Evolutionary conservation across 1,139 yeast genomes (phyloP).

Genomic region (Wickerhamiella pararugosa): DNA sequence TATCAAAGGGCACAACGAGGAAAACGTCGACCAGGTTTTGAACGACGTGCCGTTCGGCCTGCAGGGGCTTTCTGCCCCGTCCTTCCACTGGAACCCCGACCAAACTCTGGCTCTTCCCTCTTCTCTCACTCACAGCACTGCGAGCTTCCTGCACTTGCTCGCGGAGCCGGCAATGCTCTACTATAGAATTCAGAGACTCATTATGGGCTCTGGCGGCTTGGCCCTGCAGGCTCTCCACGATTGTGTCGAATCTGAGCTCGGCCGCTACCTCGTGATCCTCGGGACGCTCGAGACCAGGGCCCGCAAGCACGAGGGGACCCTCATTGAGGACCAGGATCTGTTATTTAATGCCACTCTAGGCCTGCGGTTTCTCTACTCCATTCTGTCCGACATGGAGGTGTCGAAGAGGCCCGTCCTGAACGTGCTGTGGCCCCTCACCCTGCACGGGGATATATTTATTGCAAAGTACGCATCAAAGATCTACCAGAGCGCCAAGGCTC

Average conservation of each 20-base stretch:
- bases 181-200: conserved; percentile 29
- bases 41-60: conserved; percentile 47
- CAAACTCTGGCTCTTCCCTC: conserved; percentile 33
- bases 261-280: conserved; percentile 39
- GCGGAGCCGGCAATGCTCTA: conserved; percentile 65
- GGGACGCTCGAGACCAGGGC: conserved; percentile 35
- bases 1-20: too few relatives aligned
- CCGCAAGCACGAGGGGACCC: conserved; percentile 14
- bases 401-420: conserved; percentile 34
- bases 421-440: conserved; percentile 35
- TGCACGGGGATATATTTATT: conserved; percentile 50
- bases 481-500: conserved; percentile 36
- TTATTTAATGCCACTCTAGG: conserved; percentile 38
- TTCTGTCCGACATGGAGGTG: conserved; percentile 24
- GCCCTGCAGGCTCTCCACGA: conserved; percentile 50
- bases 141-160: conserved; percentile 41
- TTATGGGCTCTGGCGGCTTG: conserved; percentile 27
- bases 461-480: conserved; percentile 31
- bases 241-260: conserved; percentile 39
- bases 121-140: conserved; percentile 40
- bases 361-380: conserved; percentile 39
- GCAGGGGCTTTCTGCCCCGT: conserved; percentile 55
- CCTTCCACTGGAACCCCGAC: conserved; percentile 33
- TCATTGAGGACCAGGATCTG: conserved; percentile 31
- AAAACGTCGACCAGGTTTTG: too few relatives aligned